These are phyloP conservation scores for Xylaria nigripes DNA, from an alignment of 495 filamentous ascomycete species.

Conservation along the genomic window DNA sequence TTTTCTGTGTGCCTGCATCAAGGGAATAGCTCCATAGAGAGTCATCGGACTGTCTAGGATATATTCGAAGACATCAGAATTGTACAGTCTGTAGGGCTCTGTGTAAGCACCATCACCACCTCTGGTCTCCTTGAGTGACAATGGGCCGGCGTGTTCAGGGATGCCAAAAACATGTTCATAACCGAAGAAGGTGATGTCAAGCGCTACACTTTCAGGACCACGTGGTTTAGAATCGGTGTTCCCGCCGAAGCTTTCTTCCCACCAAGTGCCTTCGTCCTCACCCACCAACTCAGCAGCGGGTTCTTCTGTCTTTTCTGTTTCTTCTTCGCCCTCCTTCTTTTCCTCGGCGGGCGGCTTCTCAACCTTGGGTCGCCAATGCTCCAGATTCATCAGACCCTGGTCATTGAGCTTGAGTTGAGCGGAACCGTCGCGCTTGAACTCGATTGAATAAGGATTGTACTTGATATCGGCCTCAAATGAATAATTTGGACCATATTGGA, in stretches of 20 bases:
- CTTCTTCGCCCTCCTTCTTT: slow-evolving; percentile 44
- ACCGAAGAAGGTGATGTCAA: slow-evolving; percentile 87
- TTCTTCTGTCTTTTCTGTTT: slow-evolving; percentile 36
- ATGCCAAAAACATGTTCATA: slow-evolving; percentile 93
- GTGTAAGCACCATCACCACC: slow-evolving; percentile 77
- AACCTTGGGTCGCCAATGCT: slow-evolving; percentile 90
- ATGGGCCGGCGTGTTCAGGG: slow-evolving; percentile 81
- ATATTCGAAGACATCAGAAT: slow-evolving; percentile 96
- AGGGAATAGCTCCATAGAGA: slow-evolving; percentile 89
- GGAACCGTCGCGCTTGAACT: slow-evolving; percentile 74
- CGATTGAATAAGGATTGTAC: slow-evolving; percentile 71
- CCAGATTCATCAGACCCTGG: slow-evolving; percentile 77
- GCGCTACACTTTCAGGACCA: slow-evolving; percentile 76
- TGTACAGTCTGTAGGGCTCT: slow-evolving; percentile 94
- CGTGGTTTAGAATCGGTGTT: slow-evolving; percentile 89
- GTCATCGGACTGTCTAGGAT: slow-evolving; percentile 96
- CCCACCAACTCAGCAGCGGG: slow-evolving; percentile 23
- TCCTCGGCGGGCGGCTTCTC: slow-evolving; percentile 52
- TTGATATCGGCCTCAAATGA: slow-evolving; percentile 73
- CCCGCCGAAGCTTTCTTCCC: slow-evolving; percentile 93
- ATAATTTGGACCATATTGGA: slow-evolving; percentile 71
- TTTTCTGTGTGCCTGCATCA: slow-evolving; percentile 94
- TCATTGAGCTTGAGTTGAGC: slow-evolving; percentile 86
- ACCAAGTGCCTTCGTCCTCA: slow-evolving; percentile 81
- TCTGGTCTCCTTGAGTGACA: slow-evolving; percentile 83